phyloP scores from a whole-genome alignment of 2,329 filamentous ascomycete species.

The Microcyclosporella mali region DNA sequence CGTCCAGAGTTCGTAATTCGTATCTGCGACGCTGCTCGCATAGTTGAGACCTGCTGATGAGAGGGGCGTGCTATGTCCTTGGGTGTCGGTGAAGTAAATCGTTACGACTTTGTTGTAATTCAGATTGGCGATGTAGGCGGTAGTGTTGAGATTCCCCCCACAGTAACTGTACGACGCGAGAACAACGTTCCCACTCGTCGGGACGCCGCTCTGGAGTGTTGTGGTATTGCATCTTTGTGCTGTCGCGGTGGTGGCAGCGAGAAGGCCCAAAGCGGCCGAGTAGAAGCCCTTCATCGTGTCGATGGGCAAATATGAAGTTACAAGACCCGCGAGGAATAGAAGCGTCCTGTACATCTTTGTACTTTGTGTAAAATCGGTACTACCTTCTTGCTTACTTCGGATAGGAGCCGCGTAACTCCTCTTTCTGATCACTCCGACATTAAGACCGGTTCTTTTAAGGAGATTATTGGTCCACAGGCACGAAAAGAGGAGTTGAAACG shows the following conservation, averaged over 20 bases:
- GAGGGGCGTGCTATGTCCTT: slow-evolving; percentile 27
- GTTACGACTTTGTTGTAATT: slow-evolving; percentile 30
- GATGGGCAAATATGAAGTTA: too few relatives aligned
- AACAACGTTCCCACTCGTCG: slow-evolving; percentile 20
- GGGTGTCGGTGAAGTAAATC: slow-evolving; percentile 28
- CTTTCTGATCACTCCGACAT: too few relatives aligned
- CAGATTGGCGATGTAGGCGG: slow-evolving; percentile 26
- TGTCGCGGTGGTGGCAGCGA: slow-evolving; percentile 3
- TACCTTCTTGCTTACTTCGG: too few relatives aligned
- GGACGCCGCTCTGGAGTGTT: slow-evolving; percentile 13
- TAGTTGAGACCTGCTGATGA: slow-evolving; percentile 24
- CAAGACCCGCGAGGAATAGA: too few relatives aligned
- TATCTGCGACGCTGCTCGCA: slow-evolving; percentile 17
- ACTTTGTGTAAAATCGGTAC: too few relatives aligned
- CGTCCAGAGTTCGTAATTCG: slow-evolving; percentile 27
- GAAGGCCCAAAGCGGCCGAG: not conserved
- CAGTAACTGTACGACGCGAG: slow-evolving; percentile 28
- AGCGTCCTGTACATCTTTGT: too few relatives aligned
- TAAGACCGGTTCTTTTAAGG: too few relatives aligned
- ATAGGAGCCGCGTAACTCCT: too few relatives aligned
- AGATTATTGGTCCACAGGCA: too few relatives aligned
- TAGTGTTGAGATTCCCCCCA: slow-evolving; percentile 23
- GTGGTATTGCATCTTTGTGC: slow-evolving; percentile 22
- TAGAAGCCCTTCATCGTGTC: too few relatives aligned
- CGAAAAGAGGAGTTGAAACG: too few relatives aligned